Evolutionary conservation across 345 rosid genomes (phyloP), one percentile per base, ranked within the genome.

Genomic region (Clarkia xantiana): DNA sequence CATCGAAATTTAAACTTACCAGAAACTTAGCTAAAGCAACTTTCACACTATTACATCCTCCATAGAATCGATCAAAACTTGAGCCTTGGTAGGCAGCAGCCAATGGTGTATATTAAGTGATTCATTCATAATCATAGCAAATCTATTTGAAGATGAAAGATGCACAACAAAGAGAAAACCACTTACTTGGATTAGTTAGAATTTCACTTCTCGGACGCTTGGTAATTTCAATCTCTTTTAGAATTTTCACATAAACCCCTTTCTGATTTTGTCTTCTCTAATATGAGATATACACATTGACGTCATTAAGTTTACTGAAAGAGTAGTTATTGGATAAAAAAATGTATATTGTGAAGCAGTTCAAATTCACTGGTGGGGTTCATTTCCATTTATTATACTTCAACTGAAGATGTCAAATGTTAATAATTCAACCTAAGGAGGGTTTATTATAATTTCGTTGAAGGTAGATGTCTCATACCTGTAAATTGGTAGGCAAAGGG

Each of bases 211-310:
- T 47, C 94, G 68, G 25, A 94, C 85, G 76, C 81, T 76, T 44
- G n/a, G 77, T 62, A 42, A 91, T 96, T 70, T 84, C 95, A 53
- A 82, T 71, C 77, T 91, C 98, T 76, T 78, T 91, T 4, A 87
- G 73, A 68, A 78, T 87, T 60, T 91, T 96, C 36, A 91, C 98
- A 68, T 91, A 70, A 51, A 91, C 74, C 43, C 96, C 98, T 72
- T 81, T 87, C 74, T 76, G n/a, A n/a, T 91, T 22, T 63, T 74
- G 62, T 91, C 98, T 68, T 91, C 98, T 67, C 98, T 77, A 62
- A 91, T 69, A 96, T 91, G 76, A 43, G 41, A 47, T 18, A 44
- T 38, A 15, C 29, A 9, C 41, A 51, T 18, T 17, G 47, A 40
- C 22, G 13, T 42, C 9, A 10, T 13, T 43, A 36, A 47, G 52